Evolutionary conservation across 371 early-diverging fungal species (phyloP).

Genomic region (Saksenaea oblongispora): DNA sequence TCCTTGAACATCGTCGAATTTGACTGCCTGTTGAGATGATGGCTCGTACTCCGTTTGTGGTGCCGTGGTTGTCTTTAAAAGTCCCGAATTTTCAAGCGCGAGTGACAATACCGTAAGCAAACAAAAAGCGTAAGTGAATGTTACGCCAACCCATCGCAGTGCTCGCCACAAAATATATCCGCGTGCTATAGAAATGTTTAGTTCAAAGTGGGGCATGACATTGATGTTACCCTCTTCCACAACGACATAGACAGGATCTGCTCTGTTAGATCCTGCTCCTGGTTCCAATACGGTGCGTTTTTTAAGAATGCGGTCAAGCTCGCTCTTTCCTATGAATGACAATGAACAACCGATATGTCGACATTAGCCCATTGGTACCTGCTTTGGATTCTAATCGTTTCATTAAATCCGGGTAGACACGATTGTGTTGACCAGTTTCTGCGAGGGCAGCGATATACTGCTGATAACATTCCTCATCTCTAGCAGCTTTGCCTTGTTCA

Average conservation of each 20-base stretch:
- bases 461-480: conserved; percentile 58
- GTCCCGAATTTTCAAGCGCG: conserved; percentile 76
- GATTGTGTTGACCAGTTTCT: conserved; percentile 56
- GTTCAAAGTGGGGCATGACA: background rate
- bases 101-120: conserved; percentile 73
- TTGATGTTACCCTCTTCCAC: conserved; percentile 44
- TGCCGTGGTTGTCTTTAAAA: conserved; percentile 63
- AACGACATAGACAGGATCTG: conserved; percentile 47
- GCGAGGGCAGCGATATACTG: conserved; percentile 67
- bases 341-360: background rate
- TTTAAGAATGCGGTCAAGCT: conserved; percentile 9
- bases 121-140: conserved; percentile 77
- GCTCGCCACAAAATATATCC: conserved; percentile 73
- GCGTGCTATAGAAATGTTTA: conserved; percentile 38
- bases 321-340: conserved; percentile 5
- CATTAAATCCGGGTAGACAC: conserved; percentile 60
- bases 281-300: conserved; percentile 7
- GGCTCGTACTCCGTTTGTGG: conserved; percentile 74
- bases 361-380: background rate
- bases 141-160: conserved; percentile 72
- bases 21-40: conserved; percentile 65
- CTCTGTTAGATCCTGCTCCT: conserved; percentile 24
- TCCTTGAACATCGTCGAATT: conserved; percentile 95
- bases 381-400: conserved; percentile 50
- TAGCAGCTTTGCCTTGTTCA: conserved; percentile 60